Percentiles rank a stretch among this genome's conserved stretches.
Evolutionary conservation across 1,139 yeast species (phyloP).

Genomic region (Yamadazyma trypodendri): DNA sequence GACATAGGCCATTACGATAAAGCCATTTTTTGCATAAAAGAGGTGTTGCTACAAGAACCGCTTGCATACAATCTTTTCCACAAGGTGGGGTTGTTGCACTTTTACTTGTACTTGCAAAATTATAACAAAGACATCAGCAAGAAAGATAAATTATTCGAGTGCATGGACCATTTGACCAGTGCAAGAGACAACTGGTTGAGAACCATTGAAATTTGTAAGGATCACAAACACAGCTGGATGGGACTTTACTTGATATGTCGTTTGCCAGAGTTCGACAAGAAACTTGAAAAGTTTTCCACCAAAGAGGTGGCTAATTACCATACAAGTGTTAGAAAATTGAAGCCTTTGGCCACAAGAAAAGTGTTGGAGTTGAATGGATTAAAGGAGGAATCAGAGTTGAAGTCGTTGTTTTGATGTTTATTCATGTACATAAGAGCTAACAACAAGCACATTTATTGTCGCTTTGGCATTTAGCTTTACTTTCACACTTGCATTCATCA

Average conservation of each 20-base stretch:
- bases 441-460: too few relatives aligned
- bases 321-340: constrained; percentile 22
- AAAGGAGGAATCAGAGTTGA: constrained; percentile 8
- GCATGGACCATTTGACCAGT: constrained; percentile 27
- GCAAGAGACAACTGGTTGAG: constrained; percentile 60
- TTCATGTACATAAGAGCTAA: neutral
- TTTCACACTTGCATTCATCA: constrained; percentile 4
- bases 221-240: constrained; percentile 71
- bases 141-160: constrained; percentile 26
- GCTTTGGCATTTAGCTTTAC: too few relatives aligned
- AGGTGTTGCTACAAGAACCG: constrained; percentile 66
- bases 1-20: constrained; percentile 63
- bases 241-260: constrained; percentile 53
- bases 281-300: constrained; percentile 19
- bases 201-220: constrained; percentile 72
- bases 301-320: constrained; percentile 25
- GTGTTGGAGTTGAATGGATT: constrained; percentile 18
- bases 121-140: constrained; percentile 16
- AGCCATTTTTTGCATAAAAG: constrained; percentile 67
- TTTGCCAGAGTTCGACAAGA: constrained; percentile 20
- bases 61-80: constrained; percentile 72
- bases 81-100: constrained; percentile 46
- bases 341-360: constrained; percentile 19
- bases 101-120: constrained; percentile 25
- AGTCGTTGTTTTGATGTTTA: neutral